Conservation (phyloP, 345 rosid species). For the Gossypium bickii region DNA sequence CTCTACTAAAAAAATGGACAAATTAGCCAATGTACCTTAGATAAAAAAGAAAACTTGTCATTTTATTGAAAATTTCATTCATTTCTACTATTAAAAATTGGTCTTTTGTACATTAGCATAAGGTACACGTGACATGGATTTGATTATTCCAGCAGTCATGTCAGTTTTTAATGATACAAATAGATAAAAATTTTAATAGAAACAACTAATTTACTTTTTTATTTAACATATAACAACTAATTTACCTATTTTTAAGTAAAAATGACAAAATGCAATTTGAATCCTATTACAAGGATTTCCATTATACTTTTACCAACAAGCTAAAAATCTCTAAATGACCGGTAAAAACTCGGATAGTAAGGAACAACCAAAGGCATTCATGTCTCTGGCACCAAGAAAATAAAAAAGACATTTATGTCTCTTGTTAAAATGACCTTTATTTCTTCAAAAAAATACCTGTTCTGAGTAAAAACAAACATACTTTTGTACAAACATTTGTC, state of each 20-base stretch:
- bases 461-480: background rate
- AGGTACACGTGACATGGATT: rapidly evolving
- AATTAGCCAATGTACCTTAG: too few species aligned
- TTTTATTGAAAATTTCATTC: too few species aligned
- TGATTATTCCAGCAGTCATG: rapidly evolving
- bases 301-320: too few species aligned
- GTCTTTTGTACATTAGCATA: too few species aligned
- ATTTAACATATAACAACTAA: too few species aligned
- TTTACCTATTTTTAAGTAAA: too few species aligned
- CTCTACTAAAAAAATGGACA: too few species aligned
- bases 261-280: rapidly evolving
- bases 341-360: too few species aligned
- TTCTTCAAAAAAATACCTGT: background rate
- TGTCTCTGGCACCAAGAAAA: background rate
- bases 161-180: too few species aligned
- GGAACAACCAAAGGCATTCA: background rate
- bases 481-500: background rate
- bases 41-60: too few species aligned
- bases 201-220: rapidly evolving
- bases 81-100: rapidly evolving
- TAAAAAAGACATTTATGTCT: background rate
- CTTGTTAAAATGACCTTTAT: background rate
- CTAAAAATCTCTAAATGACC: too few species aligned
- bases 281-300: rapidly evolving
- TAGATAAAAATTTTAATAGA: too few species aligned